A percentile compares a stretch with the other conserved stretches of the same genome.
phyloP scores from a whole-genome alignment of 2,329 filamentous ascomycete genomes.

The Beauveria sp. region DNA sequence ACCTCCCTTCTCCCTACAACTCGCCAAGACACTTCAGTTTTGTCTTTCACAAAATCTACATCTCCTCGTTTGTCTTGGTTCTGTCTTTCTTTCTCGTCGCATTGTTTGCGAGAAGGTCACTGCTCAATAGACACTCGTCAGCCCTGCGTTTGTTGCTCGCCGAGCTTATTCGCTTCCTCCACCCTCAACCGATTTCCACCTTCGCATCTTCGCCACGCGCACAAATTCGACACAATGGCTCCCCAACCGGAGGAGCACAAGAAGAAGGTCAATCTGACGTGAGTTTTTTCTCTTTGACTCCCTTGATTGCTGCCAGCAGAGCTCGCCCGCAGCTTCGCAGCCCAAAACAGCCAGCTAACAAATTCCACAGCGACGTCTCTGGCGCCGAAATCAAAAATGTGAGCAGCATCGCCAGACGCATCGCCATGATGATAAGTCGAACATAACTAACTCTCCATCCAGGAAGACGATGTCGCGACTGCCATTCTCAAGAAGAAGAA shows the following conservation, averaged over 20 bases:
- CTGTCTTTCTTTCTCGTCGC: not conserved
- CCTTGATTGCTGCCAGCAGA: not conserved
- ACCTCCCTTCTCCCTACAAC: conserved; percentile 5
- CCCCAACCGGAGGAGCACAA: conserved; percentile 61
- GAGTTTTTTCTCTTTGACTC: conserved; percentile 30
- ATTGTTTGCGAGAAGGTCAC: not conserved
- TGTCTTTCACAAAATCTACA: not conserved
- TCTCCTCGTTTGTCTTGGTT: not conserved
- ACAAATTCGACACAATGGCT: conserved; percentile 54
- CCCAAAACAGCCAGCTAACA: conserved; percentile 27
- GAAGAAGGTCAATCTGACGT: conserved; percentile 80
- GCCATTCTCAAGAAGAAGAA: conserved; percentile 99
- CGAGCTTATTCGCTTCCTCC: conserved; percentile 13
- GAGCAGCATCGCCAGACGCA: conserved; percentile 29
- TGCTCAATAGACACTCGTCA: not conserved
- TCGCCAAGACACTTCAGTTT: conserved; percentile 1
- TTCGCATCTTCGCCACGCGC: conserved; percentile 15
- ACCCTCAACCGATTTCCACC: conserved; percentile 19
- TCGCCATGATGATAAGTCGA: conserved; percentile 15
- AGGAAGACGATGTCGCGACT: conserved; percentile 88
- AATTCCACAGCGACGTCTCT: conserved; percentile 65
- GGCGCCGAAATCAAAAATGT: conserved; percentile 82
- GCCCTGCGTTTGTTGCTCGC: conserved; percentile 5
- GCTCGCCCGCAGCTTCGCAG: not conserved
- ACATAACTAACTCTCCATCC: conserved; percentile 25